Base-by-base conservation (phyloP, 352 stramenopile genomes). In the Globisporangium sylvaticum region DNA sequence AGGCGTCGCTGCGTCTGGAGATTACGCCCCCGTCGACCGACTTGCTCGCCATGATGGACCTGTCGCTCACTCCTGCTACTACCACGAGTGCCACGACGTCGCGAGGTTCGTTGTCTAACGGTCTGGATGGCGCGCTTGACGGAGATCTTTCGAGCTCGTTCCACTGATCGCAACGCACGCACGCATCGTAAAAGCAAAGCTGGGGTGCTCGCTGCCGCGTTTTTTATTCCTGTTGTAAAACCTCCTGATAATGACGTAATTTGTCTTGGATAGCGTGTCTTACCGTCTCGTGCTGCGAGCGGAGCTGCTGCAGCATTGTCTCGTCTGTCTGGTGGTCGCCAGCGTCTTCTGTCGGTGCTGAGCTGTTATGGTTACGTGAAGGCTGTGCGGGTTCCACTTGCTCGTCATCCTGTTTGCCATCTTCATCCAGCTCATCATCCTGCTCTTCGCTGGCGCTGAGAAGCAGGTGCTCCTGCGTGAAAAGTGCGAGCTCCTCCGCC, bases 21-120 rank as follows among this genome's bases (percentile, higher is more conserved):
- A 89, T 88, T 50, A 74, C 68, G 24, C 74, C 80, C 6, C 79
- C 81, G n/a, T 78, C 83, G 24, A 71, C 77, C 15, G 81, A 90
- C 44, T 74, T 91, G 64, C 71, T 90, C 64, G 79, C 80, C 39
- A 69, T 89, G 55, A 91, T 91, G 80, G 82, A 75, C 14, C 78
- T 74, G 48, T 87, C 79, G 25, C 53, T 74, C 55, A 68, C 65
- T 8, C 62, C 66, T 1, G 50, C 61, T 20, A 25, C 25, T 24
- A n/a, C 59, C 65, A 34, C 59, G 24, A 10, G 34, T 62, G 27
- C 34, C 55, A 65, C 70, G 62, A 65, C 69, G 39, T 80, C 68
- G 20, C 77, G 78, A 39, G 65, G 65, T n/a, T 79, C 74, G 31
- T 39, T 79, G 29, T 67, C 74, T 31, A 81, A 78, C 61, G 78